phyloP scores from a whole-genome alignment of 2,329 filamentous ascomycete genomes.

The Fusarium verticillioides region DNA sequence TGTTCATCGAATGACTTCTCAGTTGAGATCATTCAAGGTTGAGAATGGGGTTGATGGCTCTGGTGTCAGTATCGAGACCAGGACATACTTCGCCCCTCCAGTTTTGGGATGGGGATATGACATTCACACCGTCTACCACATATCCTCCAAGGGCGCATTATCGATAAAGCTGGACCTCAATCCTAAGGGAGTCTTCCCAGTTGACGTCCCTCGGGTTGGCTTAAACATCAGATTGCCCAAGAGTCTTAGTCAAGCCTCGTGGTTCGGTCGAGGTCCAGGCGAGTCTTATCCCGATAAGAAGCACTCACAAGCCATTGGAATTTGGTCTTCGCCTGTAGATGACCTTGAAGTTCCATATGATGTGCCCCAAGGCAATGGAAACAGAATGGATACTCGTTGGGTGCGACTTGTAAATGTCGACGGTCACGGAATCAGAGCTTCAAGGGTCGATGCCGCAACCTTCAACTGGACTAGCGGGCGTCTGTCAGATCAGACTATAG shows the following conservation, averaged over 20 bases:
- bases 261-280: constrained; percentile 5
- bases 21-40: background rate
- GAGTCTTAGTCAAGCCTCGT: background rate
- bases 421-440: background rate
- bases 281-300: constrained; percentile 17
- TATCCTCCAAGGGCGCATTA: background rate
- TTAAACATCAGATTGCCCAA: constrained; percentile 9
- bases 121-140: background rate
- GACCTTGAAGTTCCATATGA: background rate
- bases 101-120: constrained; percentile 19
- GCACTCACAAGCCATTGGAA: background rate
- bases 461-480: constrained; percentile 1
- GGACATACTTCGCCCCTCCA: background rate
- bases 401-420: background rate
- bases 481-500: background rate
- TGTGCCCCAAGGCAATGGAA: background rate
- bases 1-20: constrained; percentile 12
- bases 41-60: background rate
- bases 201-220: background rate
- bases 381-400: constrained; percentile 15
- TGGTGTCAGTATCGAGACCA: background rate
- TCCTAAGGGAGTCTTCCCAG: background rate
- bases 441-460: background rate
- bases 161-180: background rate
- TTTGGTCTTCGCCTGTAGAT: background rate